Evolutionary conservation across 495 filamentous ascomycete species (phyloP).

Genomic region (Haplographium delicatum): DNA sequence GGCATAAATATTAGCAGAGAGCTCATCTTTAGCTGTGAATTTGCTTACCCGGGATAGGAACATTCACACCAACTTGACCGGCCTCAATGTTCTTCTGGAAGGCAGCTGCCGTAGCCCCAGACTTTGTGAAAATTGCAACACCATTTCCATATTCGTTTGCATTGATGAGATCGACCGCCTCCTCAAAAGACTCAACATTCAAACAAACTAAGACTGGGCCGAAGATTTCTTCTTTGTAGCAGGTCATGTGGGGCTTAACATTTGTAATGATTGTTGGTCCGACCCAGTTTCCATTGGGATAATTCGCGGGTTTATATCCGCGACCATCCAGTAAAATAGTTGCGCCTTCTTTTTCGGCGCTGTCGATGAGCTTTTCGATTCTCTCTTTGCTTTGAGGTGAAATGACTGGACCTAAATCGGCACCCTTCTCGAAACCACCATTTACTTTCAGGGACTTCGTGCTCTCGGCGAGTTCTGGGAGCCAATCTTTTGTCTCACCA

Average conservation of each 20-base stretch:
- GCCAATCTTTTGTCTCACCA: slow-evolving; percentile 89
- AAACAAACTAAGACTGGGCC: slow-evolving; percentile 88
- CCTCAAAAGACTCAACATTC: slow-evolving; percentile 78
- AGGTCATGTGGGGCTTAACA: slow-evolving; percentile 86
- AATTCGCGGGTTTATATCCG: slow-evolving; percentile 81
- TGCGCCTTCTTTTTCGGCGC: slow-evolving; percentile 87
- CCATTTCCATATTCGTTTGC: slow-evolving; percentile 64
- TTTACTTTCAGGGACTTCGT: slow-evolving; percentile 88
- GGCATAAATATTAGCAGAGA: too few relatives aligned
- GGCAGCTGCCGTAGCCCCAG: slow-evolving; percentile 52
- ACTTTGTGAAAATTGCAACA: slow-evolving; percentile 59
- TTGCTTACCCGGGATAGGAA: slow-evolving; percentile 56
- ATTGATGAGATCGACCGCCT: slow-evolving; percentile 62
- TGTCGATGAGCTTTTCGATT: slow-evolving; percentile 84
- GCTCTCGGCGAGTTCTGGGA: slow-evolving; percentile 83
- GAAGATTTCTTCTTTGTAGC: slow-evolving; percentile 97
- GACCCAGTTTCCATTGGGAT: slow-evolving; percentile 95
- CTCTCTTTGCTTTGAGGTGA: slow-evolving; percentile 85
- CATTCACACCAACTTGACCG: slow-evolving; percentile 76
- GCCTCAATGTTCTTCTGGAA: slow-evolving; percentile 66
- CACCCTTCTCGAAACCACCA: slow-evolving; percentile 89
- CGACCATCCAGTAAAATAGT: slow-evolving; percentile 93
- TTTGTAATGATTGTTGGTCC: slow-evolving; percentile 93
- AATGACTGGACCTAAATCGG: slow-evolving; percentile 96
- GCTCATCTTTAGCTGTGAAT: too few relatives aligned